phyloP scores from a whole-genome alignment of 2,329 filamentous ascomycete species.

The Aphanocladium album region DNA sequence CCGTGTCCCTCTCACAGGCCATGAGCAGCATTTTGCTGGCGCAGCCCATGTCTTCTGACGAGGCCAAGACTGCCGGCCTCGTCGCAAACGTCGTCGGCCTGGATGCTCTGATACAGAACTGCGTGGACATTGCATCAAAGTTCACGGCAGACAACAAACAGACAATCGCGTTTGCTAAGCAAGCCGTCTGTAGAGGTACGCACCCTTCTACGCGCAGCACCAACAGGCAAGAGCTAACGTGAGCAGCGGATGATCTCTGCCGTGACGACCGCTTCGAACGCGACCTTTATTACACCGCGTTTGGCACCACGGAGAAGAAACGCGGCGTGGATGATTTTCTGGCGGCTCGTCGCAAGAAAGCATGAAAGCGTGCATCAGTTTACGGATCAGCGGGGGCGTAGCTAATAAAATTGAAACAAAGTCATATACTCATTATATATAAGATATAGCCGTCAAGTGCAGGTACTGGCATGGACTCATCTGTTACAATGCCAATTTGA shows the following conservation, averaged over 20 bases:
- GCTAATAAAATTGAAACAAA: not conserved
- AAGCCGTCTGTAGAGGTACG: constrained; percentile 11
- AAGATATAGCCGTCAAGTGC: not conserved
- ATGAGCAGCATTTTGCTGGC: constrained; percentile 10
- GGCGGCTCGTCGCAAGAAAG: not conserved
- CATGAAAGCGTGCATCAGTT: too few species aligned
- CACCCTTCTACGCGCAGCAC: not conserved
- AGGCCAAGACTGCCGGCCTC: constrained; percentile 3
- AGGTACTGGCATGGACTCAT: not conserved
- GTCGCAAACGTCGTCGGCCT: not conserved
- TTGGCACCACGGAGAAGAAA: constrained; percentile 8
- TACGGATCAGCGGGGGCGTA: not conserved
- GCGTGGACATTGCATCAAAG: not conserved
- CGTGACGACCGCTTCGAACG: constrained; percentile 11
- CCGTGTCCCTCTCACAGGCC: not conserved
- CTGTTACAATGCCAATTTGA: constrained; percentile 17
- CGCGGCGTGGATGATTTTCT: constrained; percentile 5
- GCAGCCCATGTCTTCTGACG: constrained; percentile 2
- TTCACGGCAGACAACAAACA: constrained; percentile 2
- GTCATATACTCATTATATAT: constrained; percentile 5
- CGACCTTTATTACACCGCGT: constrained; percentile 6
- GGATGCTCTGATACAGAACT: not conserved
- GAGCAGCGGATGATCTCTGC: constrained; percentile 6
- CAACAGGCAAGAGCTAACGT: not conserved
- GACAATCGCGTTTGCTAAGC: constrained; percentile 7